Evolutionary conservation across 1,284 basidiomycete genomes (phyloP).

Genomic region (Taiwanofungus camphoratus): DNA sequence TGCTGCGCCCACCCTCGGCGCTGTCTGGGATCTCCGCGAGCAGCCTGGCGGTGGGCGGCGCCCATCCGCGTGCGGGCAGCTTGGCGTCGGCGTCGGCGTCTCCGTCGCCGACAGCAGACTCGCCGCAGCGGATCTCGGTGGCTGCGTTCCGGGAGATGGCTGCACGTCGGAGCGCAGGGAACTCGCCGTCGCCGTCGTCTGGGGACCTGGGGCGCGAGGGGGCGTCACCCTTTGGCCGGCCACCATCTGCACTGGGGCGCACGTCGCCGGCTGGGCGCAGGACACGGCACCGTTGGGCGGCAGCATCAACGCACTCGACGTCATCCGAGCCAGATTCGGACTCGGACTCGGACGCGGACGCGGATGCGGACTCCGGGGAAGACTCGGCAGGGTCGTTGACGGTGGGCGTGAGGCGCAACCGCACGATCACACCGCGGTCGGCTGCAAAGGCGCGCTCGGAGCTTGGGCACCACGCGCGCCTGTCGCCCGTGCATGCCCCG

Average conservation of each 20-base stretch:
- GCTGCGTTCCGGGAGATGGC: conserved; percentile 75
- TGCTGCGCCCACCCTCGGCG: too few species aligned
- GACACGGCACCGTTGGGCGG: too few species aligned
- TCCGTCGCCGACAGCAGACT: too few species aligned
- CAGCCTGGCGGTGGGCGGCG: too few species aligned
- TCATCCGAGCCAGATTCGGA: too few species aligned
- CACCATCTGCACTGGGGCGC: conserved; percentile 15
- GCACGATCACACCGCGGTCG: conserved; percentile 28
- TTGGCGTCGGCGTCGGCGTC: too few species aligned
- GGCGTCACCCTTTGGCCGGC: conserved; percentile 18
- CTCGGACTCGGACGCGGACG: conserved; percentile 23
- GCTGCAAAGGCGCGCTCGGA: conserved; percentile 24
- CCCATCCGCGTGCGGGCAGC: conserved; percentile 50
- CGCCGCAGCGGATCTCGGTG: conserved; percentile 67
- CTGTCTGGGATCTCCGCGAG: too few species aligned
- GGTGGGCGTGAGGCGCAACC: conserved; percentile 27
- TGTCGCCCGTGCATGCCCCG: too few species aligned
- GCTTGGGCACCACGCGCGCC: conserved; percentile 23
- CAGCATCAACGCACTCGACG: too few species aligned
- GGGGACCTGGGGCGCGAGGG: conserved; percentile 38
- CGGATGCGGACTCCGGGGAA: conserved; percentile 29
- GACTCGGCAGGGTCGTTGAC: conserved; percentile 33
- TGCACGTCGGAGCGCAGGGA: conserved; percentile 54
- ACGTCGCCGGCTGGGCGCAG: too few species aligned
- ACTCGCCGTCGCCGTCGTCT: conserved; percentile 53